Base-by-base conservation (phyloP, 345 rosid genomes). In the Draba incana region DNA sequence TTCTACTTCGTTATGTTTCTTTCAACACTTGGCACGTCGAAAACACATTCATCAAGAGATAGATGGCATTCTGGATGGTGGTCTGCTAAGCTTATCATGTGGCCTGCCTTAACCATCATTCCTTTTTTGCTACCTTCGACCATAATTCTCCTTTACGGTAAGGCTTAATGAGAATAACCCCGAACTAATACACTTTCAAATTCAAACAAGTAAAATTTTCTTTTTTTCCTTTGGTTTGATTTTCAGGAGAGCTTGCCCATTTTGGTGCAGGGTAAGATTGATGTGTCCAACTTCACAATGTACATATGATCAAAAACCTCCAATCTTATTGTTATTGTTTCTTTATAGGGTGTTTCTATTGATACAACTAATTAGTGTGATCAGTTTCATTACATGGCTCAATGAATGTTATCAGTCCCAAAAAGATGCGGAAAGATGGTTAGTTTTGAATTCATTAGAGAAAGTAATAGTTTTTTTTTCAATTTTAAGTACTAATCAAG, bases 31-130 rank as follows among this genome's bases (percentile, higher is more conserved):
- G 83, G 92, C 31, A 83, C 88, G 20, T 74, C 85, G 33, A 93
- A 85, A 84, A 52, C 82, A 47, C 78, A 81, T 16, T 80, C 78
- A 42, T 77, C 84, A 8, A 83, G 92, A 80, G 90, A 90, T 67
- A 72, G 45, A 25, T 93, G 98, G 98, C 97, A 93, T 64, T 90
- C 98, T 3, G 96, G 98, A 51, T 90, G 98, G 94, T 93, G 98
- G 98, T 74, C 82, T 68, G 80, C 70, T 8, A 90, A 93, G 82
- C 77, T 86, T 47, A 62, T 79, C 62, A 28, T 90, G 66, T 85
- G 96, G 86, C 76, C 89, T 76, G 77, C 81, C 62, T 66, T 87
- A 73, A 88, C 87, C 39, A 51, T 86, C 46, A 57, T 82, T 64
- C 75, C 98, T 20, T 88, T 93, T 78, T 59, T 93, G 54, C 63